A percentile compares a stretch with the other conserved stretches of the same genome.
phyloP scores from a whole-genome alignment of 2,329 filamentous ascomycete genomes.

The Fusarium staphyleae region DNA sequence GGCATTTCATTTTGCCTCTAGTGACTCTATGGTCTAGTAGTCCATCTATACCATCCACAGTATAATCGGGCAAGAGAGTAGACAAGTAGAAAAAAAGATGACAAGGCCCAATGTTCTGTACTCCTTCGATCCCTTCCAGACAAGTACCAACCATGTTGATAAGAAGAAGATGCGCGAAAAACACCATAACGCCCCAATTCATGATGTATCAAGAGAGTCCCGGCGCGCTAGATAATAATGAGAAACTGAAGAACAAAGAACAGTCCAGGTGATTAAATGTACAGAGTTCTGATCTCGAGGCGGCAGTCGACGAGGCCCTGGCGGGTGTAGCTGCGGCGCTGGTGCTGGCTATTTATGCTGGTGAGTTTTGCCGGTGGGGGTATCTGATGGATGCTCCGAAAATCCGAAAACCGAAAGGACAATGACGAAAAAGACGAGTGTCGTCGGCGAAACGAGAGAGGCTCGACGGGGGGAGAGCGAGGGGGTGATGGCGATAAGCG shows the following conservation, averaged over 20 bases:
- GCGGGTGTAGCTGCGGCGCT: conserved; percentile 10
- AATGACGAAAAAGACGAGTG: neutral
- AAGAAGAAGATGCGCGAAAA: conserved; percentile 15
- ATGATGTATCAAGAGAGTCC: conserved; percentile 35
- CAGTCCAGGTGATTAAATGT: conserved; percentile 22
- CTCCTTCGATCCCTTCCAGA: conserved; percentile 35
- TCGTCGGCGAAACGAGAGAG: no score
- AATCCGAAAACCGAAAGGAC: conserved; percentile 18
- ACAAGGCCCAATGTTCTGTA: conserved; percentile 34
- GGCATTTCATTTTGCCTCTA: conserved; percentile 5
- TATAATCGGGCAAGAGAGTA: conserved; percentile 16
- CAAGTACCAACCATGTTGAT: conserved; percentile 21
- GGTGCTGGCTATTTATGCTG: conserved; percentile 1
- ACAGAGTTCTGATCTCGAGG: conserved; percentile 22
- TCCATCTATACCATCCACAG: conserved; percentile 26
- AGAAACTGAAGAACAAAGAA: conserved; percentile 9
- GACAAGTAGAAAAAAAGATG: conserved; percentile 12
- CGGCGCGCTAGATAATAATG: conserved; percentile 33
- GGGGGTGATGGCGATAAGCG: neutral
- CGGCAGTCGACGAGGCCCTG: conserved; percentile 18
- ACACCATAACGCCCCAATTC: conserved; percentile 43
- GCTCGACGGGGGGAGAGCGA: no score
- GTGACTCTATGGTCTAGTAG: conserved; percentile 19
- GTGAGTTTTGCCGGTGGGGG: conserved; percentile 20
- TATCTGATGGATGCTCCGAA: conserved; percentile 28